These are phyloP conservation scores for Calonectria pauciramosa DNA, from an alignment of 2,329 filamentous ascomycete species.

Conservation along the genomic window DNA sequence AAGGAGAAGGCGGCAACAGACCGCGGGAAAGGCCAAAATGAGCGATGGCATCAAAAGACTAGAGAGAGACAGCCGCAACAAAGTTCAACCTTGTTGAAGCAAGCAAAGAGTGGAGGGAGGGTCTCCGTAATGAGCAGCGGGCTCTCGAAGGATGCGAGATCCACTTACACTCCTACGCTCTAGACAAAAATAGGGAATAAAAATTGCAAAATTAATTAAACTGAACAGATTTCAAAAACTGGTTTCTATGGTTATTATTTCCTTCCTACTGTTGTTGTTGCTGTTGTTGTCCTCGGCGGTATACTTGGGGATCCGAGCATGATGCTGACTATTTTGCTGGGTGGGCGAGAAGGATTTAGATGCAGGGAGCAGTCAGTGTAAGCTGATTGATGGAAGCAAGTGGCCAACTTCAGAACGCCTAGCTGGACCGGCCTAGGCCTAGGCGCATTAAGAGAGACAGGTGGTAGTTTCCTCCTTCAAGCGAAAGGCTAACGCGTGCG, in stretches of 20 bases:
- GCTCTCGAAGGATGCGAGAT: neutral
- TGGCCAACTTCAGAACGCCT: neutral
- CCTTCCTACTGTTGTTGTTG: neutral
- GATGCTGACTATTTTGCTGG: neutral
- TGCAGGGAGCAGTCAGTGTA: neutral
- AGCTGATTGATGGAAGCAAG: constrained; percentile 6
- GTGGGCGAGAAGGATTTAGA: neutral
- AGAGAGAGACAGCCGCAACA: neutral
- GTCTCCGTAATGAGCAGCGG: constrained; percentile 4
- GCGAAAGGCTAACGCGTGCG: constrained; percentile 6
- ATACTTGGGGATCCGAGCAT: neutral
- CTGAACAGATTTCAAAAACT: neutral
- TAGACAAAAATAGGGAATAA: neutral
- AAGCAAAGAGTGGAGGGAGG: constrained; percentile 6
- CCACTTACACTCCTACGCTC: constrained; percentile 17
- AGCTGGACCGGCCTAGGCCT: neutral
- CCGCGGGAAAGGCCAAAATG: neutral
- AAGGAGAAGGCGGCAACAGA: neutral
- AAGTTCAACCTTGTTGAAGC: constrained; percentile 8
- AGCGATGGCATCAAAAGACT: constrained; percentile 2
- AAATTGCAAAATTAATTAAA: constrained; percentile 10
- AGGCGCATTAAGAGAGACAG: neutral
- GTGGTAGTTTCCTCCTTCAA: constrained; percentile 7
- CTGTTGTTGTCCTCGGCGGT: neutral
- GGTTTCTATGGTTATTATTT: neutral